Percentiles rank a stretch among this genome's conserved stretches.
Conservation (phyloP, 2,329 filamentous ascomycete species). For the Aspergillus clavatus region DNA sequence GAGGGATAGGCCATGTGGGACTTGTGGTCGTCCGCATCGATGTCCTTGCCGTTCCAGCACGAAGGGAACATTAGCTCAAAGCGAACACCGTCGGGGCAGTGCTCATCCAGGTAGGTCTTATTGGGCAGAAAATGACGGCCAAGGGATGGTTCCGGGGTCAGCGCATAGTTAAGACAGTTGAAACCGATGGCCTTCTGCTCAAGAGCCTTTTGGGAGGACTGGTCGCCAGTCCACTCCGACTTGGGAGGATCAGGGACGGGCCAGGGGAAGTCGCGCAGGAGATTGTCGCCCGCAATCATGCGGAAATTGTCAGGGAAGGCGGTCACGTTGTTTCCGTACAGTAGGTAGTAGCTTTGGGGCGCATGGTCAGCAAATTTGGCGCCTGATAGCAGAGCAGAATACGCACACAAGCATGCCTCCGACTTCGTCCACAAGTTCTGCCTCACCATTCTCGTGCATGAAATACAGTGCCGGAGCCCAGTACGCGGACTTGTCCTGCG, state of each 20-base stretch:
- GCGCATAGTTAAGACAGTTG: slow-evolving; percentile 85
- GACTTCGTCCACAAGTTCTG: slow-evolving; percentile 65
- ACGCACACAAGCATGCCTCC: slow-evolving; percentile 83
- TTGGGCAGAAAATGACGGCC: slow-evolving; percentile 77
- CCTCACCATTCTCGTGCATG: slow-evolving; percentile 60
- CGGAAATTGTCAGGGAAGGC: slow-evolving; percentile 74
- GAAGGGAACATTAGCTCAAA: slow-evolving; percentile 84
- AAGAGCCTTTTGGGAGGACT: slow-evolving; percentile 66
- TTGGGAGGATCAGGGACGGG: slow-evolving; percentile 64
- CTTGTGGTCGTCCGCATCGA: slow-evolving; percentile 51
- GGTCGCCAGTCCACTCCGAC: slow-evolving; percentile 62
- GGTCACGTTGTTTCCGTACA: slow-evolving; percentile 59
- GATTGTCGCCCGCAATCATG: slow-evolving; percentile 73
- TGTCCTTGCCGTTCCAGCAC: slow-evolving; percentile 74
- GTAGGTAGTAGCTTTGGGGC: slow-evolving; percentile 70
- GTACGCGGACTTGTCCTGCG: slow-evolving; percentile 80
- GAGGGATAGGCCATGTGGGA: slow-evolving; percentile 73
- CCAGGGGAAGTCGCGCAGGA: slow-evolving; percentile 64
- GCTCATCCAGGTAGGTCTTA: slow-evolving; percentile 71
- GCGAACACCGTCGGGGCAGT: slow-evolving; percentile 77
- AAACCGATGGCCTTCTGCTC: slow-evolving; percentile 81
- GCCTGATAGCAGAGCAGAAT: too few relatives aligned
- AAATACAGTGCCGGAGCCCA: slow-evolving; percentile 82
- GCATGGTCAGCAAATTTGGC: neutral
- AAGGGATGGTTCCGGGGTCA: slow-evolving; percentile 63